A percentile compares a stretch with the other conserved stretches of the same genome.
phyloP scores from a whole-genome alignment of 148 eudicot species.

The Selenicereus undatus region DNA sequence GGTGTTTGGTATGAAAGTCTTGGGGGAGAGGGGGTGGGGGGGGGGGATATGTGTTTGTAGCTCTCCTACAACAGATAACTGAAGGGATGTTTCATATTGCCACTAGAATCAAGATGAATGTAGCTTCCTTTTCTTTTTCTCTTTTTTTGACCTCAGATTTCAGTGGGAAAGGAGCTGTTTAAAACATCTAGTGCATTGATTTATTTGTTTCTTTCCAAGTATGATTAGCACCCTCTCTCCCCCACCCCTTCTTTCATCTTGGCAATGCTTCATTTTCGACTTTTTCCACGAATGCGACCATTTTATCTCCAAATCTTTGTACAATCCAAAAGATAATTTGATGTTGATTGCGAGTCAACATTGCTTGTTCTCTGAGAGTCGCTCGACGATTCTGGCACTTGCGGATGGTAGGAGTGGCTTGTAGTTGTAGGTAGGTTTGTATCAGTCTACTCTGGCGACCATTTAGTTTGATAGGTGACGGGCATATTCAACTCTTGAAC shows the following conservation, averaged over 20 bases:
- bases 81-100: slow-evolving; percentile 29
- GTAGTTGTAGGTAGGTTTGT: too few species aligned
- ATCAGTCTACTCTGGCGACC: too few species aligned
- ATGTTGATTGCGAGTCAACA: too few species aligned
- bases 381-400: too few species aligned
- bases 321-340: too few species aligned
- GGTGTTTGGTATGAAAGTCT: slow-evolving; percentile 25
- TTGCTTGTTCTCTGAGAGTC: too few species aligned
- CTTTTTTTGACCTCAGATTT: slow-evolving; percentile 23
- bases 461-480: too few species aligned
- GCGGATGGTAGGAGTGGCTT: too few species aligned
- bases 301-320: too few species aligned
- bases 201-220: slow-evolving; percentile 33
- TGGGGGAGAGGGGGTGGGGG: slow-evolving; percentile 1
- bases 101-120: slow-evolving; percentile 41
- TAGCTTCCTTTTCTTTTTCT: slow-evolving; percentile 15
- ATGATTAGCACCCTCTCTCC: slow-evolving; percentile 14
- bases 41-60: slow-evolving; percentile 32
- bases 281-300: background rate
- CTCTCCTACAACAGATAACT: slow-evolving; percentile 24
- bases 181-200: slow-evolving; percentile 41
- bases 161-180: slow-evolving; percentile 30
- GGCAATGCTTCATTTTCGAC: background rate
- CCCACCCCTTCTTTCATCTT: background rate
- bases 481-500: too few species aligned